Evolutionary conservation across 129 eudicot genomes (phyloP).

Genomic region (Gnaphalium uliginosum): DNA sequence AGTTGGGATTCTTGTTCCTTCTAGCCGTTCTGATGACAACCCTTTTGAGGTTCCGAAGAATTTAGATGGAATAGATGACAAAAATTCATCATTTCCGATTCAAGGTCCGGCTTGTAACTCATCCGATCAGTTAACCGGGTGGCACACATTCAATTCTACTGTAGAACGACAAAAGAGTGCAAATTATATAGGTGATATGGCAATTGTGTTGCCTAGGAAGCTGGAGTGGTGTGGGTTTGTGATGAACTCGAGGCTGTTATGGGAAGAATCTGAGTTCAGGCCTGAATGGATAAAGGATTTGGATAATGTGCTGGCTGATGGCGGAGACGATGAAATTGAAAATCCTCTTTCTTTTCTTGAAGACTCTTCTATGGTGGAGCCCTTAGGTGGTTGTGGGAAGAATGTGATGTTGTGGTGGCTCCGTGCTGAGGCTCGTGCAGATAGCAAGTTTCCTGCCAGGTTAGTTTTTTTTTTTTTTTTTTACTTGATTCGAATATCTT

Average conservation of each 20-base stretch:
- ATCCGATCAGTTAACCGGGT: slow-evolving; percentile 61
- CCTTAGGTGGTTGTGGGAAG: slow-evolving; percentile 80
- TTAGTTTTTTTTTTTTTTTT: not conserved
- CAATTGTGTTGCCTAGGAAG: slow-evolving; percentile 65
- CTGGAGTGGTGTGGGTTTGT: slow-evolving; percentile 82
- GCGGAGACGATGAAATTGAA: slow-evolving; percentile 45
- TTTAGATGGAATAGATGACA: slow-evolving; percentile 26
- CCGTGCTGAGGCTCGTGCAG: slow-evolving; percentile 85
- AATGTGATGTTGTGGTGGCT: slow-evolving; percentile 88
- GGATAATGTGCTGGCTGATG: slow-evolving; percentile 22
- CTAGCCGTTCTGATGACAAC: slow-evolving; percentile 50
- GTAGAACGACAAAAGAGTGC: slow-evolving; percentile 56
- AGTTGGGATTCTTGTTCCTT: slow-evolving; percentile 72
- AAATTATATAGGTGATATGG: slow-evolving; percentile 67
- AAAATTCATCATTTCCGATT: slow-evolving; percentile 49
- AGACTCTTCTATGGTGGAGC: slow-evolving; percentile 68
- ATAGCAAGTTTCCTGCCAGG: slow-evolving; percentile 87
- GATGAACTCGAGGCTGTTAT: slow-evolving; percentile 69
- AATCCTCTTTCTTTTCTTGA: slow-evolving; percentile 67
- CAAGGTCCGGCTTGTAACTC: slow-evolving; percentile 90
- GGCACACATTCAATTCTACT: slow-evolving; percentile 64
- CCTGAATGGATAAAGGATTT: slow-evolving; percentile 73
- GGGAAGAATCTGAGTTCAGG: slow-evolving; percentile 65
- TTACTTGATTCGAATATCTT: not conserved
- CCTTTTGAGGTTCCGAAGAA: slow-evolving; percentile 30